Base-by-base conservation (phyloP, 1,139 yeast genomes). In the Scheffersomyces parashehatae region DNA sequence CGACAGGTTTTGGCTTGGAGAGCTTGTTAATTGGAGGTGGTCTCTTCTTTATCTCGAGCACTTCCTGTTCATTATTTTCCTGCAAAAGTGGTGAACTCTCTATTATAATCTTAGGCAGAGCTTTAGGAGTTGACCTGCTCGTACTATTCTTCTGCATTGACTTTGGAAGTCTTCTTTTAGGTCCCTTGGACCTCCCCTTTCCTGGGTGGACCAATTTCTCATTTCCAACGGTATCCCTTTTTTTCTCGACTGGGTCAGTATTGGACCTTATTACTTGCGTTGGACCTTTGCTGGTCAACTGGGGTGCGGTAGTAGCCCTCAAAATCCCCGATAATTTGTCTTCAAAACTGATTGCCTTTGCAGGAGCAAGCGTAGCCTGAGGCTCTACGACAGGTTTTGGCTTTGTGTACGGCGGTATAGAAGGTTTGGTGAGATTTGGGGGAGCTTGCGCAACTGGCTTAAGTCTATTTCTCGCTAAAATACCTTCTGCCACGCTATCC, bases 161-260 rank as follows among this genome's bases (percentile, higher is more conserved):
- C 35, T 70, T 75, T 0, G 95, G 95, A 32, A 82, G 73, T 49
- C 86, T 74, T 56, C 96, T 70, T 58, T 78, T 83, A 2, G 96
- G 96, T 0, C 96, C 96, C 54, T 76, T 82, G 4, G 90, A 68
- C 48, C 96, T 70, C 1, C 67, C 54, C 58, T 85, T 87, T 37
- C 78, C 85, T 9, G 79, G 67, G 56, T 87, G 95, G 0, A 66
- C 68, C 45, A 85, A 65, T 42, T 71, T 67, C 35, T 51, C 60
- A 5, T 52, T 46, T 29, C 38, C 43, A 1, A 29, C 10, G 5
- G 50, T 37, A 12, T 45, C 53, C 30, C 40, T 46, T 35, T 36
- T 43, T 37, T 41, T 46, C 36, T 16, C 41, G 14, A 35, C 28
- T 2, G 52, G 49, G 13, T 45, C 53, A 2, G 57, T 46, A 29